Evolutionary conservation across 192 early-diverging fungal genomes (phyloP).

Genomic region (Rhizoclosmatium sp.): DNA sequence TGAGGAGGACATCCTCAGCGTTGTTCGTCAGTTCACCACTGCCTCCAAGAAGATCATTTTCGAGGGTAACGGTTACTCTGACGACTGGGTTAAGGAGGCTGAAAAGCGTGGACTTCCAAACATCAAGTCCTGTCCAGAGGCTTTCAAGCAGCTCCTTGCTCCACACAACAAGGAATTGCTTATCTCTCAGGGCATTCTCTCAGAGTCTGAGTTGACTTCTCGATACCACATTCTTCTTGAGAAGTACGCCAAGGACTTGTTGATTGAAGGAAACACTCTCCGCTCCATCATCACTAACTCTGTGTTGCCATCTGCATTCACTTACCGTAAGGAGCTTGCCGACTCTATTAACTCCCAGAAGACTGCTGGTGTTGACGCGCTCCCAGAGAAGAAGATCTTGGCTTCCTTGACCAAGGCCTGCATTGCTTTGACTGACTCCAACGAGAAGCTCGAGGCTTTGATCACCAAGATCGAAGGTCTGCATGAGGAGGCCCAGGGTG

Average conservation of each 20-base stretch:
- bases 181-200: constrained; percentile 83
- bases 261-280: constrained; percentile 93
- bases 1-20: constrained; percentile 86
- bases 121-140: constrained; percentile 89
- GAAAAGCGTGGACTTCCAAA: constrained; percentile 95
- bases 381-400: constrained; percentile 77
- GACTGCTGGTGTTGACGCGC: constrained; percentile 52
- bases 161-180: constrained; percentile 79
- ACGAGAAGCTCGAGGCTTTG: constrained; percentile 62
- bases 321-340: constrained; percentile 88
- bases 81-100: constrained; percentile 92
- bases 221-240: constrained; percentile 96
- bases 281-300: constrained; percentile 80
- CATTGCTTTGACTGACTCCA: constrained; percentile 59
- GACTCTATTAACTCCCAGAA: constrained; percentile 82
- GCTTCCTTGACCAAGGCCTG: constrained; percentile 72
- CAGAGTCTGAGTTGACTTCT: constrained; percentile 84
- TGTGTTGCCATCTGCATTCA: constrained; percentile 87
- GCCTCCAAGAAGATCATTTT: constrained; percentile 88
- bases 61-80: constrained; percentile 98
- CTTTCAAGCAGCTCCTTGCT: constrained; percentile 83
- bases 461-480: constrained; percentile 68
- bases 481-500: constrained; percentile 70
- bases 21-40: constrained; percentile 87
- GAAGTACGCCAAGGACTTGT: constrained; percentile 96